Percentiles rank a stretch among this genome's conserved stretches.
These are phyloP conservation scores for Debaryomyces nepalensis DNA, from an alignment of 1,139 yeast species.

Conservation along the genomic window DNA sequence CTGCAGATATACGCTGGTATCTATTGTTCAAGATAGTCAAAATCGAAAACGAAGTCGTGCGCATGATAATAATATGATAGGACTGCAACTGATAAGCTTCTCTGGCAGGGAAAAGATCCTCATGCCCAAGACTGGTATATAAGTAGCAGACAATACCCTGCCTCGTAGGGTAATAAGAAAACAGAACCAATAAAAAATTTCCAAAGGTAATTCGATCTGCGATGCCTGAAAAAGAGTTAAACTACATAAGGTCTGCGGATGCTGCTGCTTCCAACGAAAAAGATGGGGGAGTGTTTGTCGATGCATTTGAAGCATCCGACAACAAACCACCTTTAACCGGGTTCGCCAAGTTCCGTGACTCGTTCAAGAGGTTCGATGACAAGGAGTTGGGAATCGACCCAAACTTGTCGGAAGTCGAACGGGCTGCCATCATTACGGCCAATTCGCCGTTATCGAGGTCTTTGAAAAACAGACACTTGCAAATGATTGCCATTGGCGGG, in stretches of 20 bases:
- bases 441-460: constrained; percentile 70
- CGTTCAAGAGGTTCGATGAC: constrained; percentile 59
- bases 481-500: constrained; percentile 89
- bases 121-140: background rate
- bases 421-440: constrained; percentile 67
- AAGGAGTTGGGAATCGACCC: constrained; percentile 65
- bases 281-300: constrained; percentile 47
- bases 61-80: background rate
- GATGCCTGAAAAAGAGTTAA: constrained; percentile 51
- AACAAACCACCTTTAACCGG: constrained; percentile 32
- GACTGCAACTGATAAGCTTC: constrained; percentile 1
- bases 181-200: background rate
- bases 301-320: constrained; percentile 44
- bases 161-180: background rate
- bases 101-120: background rate
- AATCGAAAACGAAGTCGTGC: constrained; percentile 2
- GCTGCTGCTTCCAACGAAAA: constrained; percentile 43
- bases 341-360: constrained; percentile 53
- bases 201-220: background rate
- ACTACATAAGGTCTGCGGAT: constrained; percentile 46
- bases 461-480: constrained; percentile 67
- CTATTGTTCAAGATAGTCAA: background rate
- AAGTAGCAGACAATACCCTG: constrained; percentile 1
- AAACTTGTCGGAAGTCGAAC: constrained; percentile 67
- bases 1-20: constrained; percentile 4